Conservation (phyloP, 495 filamentous ascomycete species). For the Bathelium albidoporum region DNA sequence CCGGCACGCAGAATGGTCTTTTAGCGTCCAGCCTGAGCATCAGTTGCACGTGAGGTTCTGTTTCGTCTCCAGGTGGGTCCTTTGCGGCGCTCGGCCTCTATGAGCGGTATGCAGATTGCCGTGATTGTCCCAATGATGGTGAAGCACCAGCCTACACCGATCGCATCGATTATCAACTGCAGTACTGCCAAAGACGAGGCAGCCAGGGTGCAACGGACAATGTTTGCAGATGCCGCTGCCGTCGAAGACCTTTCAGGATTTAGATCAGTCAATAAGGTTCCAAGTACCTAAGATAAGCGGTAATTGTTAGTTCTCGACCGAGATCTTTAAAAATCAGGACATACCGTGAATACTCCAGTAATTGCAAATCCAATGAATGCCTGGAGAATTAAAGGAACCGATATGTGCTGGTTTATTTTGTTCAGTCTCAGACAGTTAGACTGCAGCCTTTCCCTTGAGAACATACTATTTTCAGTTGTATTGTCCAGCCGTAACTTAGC, state of each 20-base stretch:
- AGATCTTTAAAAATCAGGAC: background rate
- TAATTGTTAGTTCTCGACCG: background rate
- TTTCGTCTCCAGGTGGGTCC: background rate
- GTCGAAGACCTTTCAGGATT: constrained; percentile 27
- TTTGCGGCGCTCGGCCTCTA: background rate
- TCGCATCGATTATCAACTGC: constrained; percentile 23
- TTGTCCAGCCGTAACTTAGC: constrained; percentile 40
- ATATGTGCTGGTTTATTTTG: background rate
- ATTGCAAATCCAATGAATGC: constrained; percentile 27
- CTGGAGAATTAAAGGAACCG: background rate
- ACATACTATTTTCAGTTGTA: constrained; percentile 18
- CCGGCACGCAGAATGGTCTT: too few relatives aligned
- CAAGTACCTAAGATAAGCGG: background rate
- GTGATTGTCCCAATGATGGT: constrained; percentile 14
- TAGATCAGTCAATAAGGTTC: constrained; percentile 28
- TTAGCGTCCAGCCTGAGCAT: background rate
- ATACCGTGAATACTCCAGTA: constrained; percentile 42
- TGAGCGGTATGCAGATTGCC: background rate
- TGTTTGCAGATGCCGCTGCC: constrained; percentile 26
- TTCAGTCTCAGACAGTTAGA: background rate
- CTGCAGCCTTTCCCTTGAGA: constrained; percentile 11
- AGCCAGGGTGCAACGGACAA: constrained; percentile 28
- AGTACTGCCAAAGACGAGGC: constrained; percentile 25
- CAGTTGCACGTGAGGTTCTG: background rate
- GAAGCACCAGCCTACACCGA: constrained; percentile 32